Base-by-base conservation (phyloP, 305 asterid genomes). In the Fraxinus albicans region DNA sequence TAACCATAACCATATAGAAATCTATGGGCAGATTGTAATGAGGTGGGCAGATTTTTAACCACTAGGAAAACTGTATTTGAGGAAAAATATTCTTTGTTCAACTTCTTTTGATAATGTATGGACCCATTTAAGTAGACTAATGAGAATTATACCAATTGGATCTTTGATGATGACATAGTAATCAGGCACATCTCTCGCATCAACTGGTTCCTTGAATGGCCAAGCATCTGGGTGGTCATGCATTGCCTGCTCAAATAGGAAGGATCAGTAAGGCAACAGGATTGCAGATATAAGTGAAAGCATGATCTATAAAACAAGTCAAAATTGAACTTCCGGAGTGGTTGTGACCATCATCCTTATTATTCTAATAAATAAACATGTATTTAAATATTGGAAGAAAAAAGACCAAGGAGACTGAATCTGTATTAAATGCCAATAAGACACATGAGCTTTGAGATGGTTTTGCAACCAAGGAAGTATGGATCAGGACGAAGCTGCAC, bases 191-290 rank as follows among this genome's bases (percentile, higher is more conserved):
- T 96, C 99, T 31, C 98, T 93, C 70, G 91, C 93, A 94, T 96
- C 99, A 82, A 96, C 98, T 17, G 99, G 98, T 63, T 96, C 99
- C 86, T 89, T 96, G 89, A 96, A 96, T 40, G 99, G 99, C 98
- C 99, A 96, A 80, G 98, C 87, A 93, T 96, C 99, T 23, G 98
- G 94, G 90, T 96, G 99, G 67, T 96, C 99, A 70, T 82, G 88
- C 98, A 94, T 90, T 84, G 89, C 92, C 99, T 96, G 94, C 86
- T 84, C 84, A 84, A 65, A 84, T 60, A 82, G 69, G 79, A 78
- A n/a, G 63, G 44, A 73, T 84, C 67, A 85, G 60, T 83, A 67
- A 67, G 36, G 8, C 73, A 44, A 81, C 79, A 73, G 23, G 50
- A 47, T 40, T 77, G 29, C 75, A 69, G 75, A 69, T 29, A 69